Conservation (phyloP, 768 basidiomycete genomes). For the Boletus tomentosulus region DNA sequence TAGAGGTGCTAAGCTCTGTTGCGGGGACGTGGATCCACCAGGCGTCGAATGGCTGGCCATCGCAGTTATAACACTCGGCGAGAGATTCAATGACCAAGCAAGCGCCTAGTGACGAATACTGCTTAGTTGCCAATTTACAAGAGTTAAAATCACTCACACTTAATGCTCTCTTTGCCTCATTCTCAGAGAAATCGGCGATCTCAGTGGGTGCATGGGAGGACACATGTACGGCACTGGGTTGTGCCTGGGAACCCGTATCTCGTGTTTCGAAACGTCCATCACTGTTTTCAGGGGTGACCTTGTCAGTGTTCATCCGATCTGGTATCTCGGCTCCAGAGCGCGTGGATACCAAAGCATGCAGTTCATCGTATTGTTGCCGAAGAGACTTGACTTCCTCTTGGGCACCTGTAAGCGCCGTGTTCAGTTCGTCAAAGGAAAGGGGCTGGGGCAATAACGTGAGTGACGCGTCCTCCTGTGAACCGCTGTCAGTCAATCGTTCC, state of each 20-base stretch:
- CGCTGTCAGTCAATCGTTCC: slow-evolving; percentile 1
- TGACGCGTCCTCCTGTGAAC: slow-evolving; percentile 7
- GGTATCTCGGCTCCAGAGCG: slow-evolving; percentile 5
- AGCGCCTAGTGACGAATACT: slow-evolving; percentile 8
- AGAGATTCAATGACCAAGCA: slow-evolving; percentile 11
- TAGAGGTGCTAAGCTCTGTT: not conserved
- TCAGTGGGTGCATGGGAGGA: slow-evolving; percentile 6
- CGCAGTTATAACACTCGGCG: not conserved
- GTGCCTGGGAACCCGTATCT: not conserved
- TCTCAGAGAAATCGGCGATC: slow-evolving; percentile 20
- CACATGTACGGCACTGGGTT: not conserved
- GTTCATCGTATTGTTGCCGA: slow-evolving; percentile 25
- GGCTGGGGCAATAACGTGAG: slow-evolving; percentile 3
- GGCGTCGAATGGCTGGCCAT: not conserved
- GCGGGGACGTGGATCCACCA: not conserved
- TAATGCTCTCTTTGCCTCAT: slow-evolving; percentile 19
- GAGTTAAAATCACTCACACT: slow-evolving; percentile 12
- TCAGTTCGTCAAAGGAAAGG: slow-evolving; percentile 25
- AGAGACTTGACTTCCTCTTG: slow-evolving; percentile 24
- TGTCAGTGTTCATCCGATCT: not conserved
- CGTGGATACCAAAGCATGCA: slow-evolving; percentile 16
- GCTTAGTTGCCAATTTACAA: not conserved
- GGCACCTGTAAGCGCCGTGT: slow-evolving; percentile 19
- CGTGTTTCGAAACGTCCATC: not conserved
- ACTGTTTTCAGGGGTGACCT: not conserved